Percentiles rank a stretch among this genome's conserved stretches.
These are phyloP conservation scores for Mortierella sp. DNA, from an alignment of 371 early-diverging fungal species.

Conservation along the genomic window DNA sequence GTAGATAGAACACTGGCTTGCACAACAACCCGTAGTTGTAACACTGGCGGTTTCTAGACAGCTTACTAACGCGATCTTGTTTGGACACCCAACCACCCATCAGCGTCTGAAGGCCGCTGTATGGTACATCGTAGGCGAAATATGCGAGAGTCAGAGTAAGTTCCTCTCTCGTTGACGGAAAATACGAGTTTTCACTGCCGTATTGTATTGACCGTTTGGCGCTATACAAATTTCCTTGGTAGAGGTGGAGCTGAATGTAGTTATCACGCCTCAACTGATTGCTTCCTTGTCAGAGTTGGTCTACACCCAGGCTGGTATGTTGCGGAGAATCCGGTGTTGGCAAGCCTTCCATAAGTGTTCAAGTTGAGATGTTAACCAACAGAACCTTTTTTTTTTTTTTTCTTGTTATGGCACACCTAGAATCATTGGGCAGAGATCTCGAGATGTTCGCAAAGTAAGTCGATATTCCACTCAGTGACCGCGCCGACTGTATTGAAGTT, in stretches of 20 bases:
- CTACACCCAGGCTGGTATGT: constrained; percentile 38
- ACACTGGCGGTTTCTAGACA: constrained; percentile 4
- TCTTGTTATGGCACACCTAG: no score
- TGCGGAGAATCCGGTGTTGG: no score
- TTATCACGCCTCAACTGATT: constrained; percentile 41
- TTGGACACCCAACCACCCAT: no score
- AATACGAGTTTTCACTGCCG: no score
- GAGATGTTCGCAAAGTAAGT: constrained; percentile 44
- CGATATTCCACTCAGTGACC: no score
- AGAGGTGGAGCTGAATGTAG: constrained; percentile 37
- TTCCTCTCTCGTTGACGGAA: neutral
- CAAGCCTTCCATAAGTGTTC: no score
- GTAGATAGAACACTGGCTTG: neutral
- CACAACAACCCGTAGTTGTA: no score
- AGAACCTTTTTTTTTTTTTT: no score
- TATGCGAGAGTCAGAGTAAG: constrained; percentile 46
- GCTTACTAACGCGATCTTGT: no score
- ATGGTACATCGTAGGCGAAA: constrained; percentile 43
- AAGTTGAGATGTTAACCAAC: no score
- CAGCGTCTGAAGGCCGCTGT: constrained; percentile 39
- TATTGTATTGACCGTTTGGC: no score
- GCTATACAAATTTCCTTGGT: neutral
- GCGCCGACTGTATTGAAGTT: no score
- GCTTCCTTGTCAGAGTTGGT: constrained; percentile 49
- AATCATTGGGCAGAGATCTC: constrained; percentile 41